phyloP scores from a whole-genome alignment of 2,329 filamentous ascomycete genomes.

The Gremmenia infestans region DNA sequence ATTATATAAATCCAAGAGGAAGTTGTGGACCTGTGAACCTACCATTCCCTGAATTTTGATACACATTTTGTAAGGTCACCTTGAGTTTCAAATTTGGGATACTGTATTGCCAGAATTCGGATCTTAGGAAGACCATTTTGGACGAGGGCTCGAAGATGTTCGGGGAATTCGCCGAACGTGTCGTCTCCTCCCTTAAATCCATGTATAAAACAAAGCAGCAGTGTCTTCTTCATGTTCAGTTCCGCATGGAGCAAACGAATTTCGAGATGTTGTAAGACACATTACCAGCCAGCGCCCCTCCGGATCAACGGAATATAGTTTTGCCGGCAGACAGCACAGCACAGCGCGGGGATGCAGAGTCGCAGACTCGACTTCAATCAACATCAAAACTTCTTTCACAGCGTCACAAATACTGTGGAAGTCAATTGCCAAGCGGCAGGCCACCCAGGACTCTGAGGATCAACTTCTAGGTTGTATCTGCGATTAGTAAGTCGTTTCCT shows the following conservation, averaged over 20 bases:
- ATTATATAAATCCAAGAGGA: neutral
- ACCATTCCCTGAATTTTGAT: constrained; percentile 70
- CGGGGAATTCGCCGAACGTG: constrained; percentile 74
- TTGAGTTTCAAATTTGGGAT: constrained; percentile 77
- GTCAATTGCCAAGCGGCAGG: no score
- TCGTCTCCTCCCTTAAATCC: constrained; percentile 83
- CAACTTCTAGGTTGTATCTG: no score
- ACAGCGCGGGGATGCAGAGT: no score
- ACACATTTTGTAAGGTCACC: constrained; percentile 71
- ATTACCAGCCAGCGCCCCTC: constrained; percentile 23
- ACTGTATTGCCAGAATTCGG: constrained; percentile 63
- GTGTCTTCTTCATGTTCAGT: constrained; percentile 65
- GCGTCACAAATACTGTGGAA: no score
- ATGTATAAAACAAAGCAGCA: constrained; percentile 80
- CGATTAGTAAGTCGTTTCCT: no score
- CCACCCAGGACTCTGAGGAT: no score
- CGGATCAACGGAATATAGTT: neutral
- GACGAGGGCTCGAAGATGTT: constrained; percentile 62
- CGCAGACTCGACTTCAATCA: no score
- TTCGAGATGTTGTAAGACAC: neutral
- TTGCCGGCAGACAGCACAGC: neutral
- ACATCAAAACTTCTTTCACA: no score
- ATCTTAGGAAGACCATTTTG: constrained; percentile 63
- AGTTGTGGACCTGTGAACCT: constrained; percentile 3
- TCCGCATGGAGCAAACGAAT: neutral